Base-by-base conservation (phyloP, 208 protist species). In the Trypanosoma grayi region DNA sequence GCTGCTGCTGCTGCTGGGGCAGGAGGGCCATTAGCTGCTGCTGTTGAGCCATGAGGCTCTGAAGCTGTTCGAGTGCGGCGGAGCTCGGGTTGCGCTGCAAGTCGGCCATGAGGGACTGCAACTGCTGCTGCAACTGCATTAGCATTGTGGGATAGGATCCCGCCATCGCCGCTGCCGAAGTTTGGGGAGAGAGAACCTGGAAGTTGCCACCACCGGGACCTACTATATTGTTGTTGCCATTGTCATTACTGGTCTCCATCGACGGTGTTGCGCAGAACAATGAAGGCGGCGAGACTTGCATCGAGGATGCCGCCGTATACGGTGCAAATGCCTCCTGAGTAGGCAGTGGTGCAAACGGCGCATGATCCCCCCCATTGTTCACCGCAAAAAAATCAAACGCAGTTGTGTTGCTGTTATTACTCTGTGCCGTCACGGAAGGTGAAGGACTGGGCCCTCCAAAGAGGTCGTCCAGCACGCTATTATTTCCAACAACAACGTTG, bases 401-500 rank as follows among this genome's bases (percentile, higher is more conserved):
- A 13, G 37, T 28, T 24, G 20, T 20, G 33, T 53, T 44, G 20
- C 41, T 51, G 27, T 31, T 46, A 6, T 45, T 22, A 54, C n/a
- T n/a, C n/a, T n/a, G n/a, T n/a, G n/a, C n/a, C n/a, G n/a, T n/a
- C n/a, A n/a, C n/a, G n/a, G n/a, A n/a, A n/a, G n/a, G n/a, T n/a
- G n/a, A n/a, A n/a, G n/a, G n/a, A n/a, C n/a, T n/a, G n/a, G n/a
- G n/a, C n/a, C n/a, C 20, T 18, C 53, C 53, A 45, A 78, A 73
- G 3, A 78, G 60, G 24, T 78, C 66, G 58, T 78, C 66, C 46
- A 78, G 30, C 11, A 60, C 50, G 45, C 33, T 59, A 8, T 37
- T 36, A 47, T 18, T 28, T 10, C 33, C 25, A 18, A 22, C 44
- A 1, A 13, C 2, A 6, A 41, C 36, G 22, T 43, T 18, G 46